A percentile compares a stretch with the other conserved stretches of the same genome.
Evolutionary conservation across 192 early-diverging fungal species (phyloP).

Genomic region (Backusella liffmaniae): DNA sequence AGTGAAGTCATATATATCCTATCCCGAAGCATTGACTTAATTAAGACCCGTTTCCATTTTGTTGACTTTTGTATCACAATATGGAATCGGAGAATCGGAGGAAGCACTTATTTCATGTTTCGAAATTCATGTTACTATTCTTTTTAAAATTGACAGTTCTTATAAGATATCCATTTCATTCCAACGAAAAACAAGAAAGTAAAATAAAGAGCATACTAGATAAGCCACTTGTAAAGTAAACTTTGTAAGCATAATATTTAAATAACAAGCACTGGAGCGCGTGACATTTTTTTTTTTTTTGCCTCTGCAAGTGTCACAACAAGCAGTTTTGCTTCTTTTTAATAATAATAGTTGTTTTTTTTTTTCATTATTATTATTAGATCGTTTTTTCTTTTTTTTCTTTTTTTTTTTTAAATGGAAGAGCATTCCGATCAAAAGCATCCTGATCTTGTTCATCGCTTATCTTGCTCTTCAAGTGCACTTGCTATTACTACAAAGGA

Average conservation of each 20-base stretch:
- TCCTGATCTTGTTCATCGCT: not conserved
- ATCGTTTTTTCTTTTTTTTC: not conserved
- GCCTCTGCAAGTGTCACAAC: not conserved
- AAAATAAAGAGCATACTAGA: not conserved
- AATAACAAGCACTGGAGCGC: too few relatives aligned
- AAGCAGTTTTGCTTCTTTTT: not conserved
- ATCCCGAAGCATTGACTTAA: not conserved
- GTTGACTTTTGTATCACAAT: not conserved
- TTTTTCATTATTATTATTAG: not conserved
- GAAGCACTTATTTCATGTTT: not conserved
- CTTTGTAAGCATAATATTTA: too few relatives aligned
- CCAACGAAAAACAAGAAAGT: not conserved
- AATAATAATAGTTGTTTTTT: not conserved
- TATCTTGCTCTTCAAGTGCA: constrained; percentile 15
- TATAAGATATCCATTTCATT: not conserved
- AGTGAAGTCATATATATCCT: too few relatives aligned
- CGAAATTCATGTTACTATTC: not conserved
- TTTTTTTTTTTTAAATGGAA: not conserved
- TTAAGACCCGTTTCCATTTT: not conserved
- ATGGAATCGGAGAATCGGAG: not conserved
- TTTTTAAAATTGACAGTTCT: not conserved
- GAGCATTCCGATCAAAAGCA: constrained; percentile 2
- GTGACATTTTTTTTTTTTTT: not conserved
- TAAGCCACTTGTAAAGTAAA: not conserved
- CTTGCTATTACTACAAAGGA: constrained; percentile 12